phyloP scores from a whole-genome alignment of 768 basidiomycete species.

The Leccinum truebloodii region DNA sequence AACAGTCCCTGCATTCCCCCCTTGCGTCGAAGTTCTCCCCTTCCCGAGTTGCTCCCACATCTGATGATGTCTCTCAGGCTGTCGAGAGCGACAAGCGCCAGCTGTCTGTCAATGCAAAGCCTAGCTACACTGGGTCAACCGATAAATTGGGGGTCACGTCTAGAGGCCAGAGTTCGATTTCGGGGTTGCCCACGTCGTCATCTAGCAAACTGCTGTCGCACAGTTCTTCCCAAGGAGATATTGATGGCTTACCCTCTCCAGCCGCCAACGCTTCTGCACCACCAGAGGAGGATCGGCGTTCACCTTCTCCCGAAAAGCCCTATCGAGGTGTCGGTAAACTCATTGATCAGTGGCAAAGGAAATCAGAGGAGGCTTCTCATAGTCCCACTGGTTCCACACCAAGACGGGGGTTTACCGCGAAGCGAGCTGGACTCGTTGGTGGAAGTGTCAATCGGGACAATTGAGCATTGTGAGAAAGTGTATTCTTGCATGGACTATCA shows the following conservation, averaged over 20 bases:
- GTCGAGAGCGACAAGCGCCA: conserved; percentile 27
- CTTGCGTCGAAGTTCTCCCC: conserved; percentile 23
- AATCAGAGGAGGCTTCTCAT: conserved; percentile 25
- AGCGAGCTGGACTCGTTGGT: conserved; percentile 39
- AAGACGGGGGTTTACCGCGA: conserved; percentile 42
- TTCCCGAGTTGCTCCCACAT: conserved; percentile 19
- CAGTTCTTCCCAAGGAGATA: conserved; percentile 14
- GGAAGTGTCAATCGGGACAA: conserved; percentile 23
- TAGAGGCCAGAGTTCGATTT: conserved; percentile 20
- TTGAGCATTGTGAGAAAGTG: not conserved
- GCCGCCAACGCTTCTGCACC: conserved; percentile 13
- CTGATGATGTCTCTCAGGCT: conserved; percentile 10
- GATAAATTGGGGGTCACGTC: conserved; percentile 17
- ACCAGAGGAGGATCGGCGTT: conserved; percentile 36
- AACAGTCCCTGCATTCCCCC: conserved; percentile 27
- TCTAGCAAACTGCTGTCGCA: conserved; percentile 24
- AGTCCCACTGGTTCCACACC: conserved; percentile 31
- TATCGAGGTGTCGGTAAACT: conserved; percentile 77
- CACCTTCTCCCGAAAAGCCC: conserved; percentile 73
- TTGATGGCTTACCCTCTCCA: conserved; percentile 31
- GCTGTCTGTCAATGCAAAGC: conserved; percentile 7
- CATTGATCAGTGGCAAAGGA: too few relatives aligned
- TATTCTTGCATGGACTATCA: conserved; percentile 1
- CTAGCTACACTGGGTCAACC: conserved; percentile 20
- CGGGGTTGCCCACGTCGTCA: conserved; percentile 23